Conservation (phyloP, 2,329 filamentous ascomycete species). For the Parastagonospora nodorum region DNA sequence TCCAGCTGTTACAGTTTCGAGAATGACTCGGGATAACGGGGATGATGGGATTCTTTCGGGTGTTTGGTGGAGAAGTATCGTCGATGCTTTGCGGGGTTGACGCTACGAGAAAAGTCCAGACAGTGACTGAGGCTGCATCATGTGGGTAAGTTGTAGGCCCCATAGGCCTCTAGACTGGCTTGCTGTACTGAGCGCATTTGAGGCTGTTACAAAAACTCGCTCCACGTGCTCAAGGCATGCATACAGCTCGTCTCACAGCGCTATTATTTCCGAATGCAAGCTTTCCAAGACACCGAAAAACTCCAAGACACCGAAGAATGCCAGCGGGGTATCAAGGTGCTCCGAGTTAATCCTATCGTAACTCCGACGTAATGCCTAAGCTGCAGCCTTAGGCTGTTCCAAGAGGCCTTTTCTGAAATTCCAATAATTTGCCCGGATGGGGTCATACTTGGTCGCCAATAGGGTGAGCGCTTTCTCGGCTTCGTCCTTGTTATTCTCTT, state of each 20-base stretch:
- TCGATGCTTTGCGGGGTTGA: constrained; percentile 23
- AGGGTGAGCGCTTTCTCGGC: constrained; percentile 74
- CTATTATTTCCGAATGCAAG: constrained; percentile 9
- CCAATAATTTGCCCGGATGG: constrained; percentile 91
- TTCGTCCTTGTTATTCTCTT: constrained; percentile 60
- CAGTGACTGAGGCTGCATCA: constrained; percentile 22
- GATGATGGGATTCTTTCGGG: constrained; percentile 9
- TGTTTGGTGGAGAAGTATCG: constrained; percentile 9
- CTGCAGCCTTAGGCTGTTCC: constrained; percentile 27
- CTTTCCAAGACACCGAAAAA: constrained; percentile 9
- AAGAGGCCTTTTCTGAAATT: constrained; percentile 66
- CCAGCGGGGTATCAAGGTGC: constrained; percentile 32
- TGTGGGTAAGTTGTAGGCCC: constrained; percentile 11
- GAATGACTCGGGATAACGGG: constrained; percentile 20
- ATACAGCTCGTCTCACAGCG: constrained; percentile 16
- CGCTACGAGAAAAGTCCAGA: constrained; percentile 15
- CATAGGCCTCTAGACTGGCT: constrained; percentile 15
- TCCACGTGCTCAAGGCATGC: constrained; percentile 2
- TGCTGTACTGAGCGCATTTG: constrained; percentile 6
- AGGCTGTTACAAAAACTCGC: constrained; percentile 7
- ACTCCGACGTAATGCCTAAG: constrained; percentile 17
- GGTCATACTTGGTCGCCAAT: constrained; percentile 85
- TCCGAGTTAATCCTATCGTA: constrained; percentile 4
- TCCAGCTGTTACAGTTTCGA: constrained; percentile 18
- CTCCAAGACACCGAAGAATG: constrained; percentile 14